A percentile compares a stretch with the other conserved stretches of the same genome.
These are phyloP conservation scores for Saccharum officinarum DNA, from an alignment of 176 grass and related monocot species.

Conservation along the genomic window DNA sequence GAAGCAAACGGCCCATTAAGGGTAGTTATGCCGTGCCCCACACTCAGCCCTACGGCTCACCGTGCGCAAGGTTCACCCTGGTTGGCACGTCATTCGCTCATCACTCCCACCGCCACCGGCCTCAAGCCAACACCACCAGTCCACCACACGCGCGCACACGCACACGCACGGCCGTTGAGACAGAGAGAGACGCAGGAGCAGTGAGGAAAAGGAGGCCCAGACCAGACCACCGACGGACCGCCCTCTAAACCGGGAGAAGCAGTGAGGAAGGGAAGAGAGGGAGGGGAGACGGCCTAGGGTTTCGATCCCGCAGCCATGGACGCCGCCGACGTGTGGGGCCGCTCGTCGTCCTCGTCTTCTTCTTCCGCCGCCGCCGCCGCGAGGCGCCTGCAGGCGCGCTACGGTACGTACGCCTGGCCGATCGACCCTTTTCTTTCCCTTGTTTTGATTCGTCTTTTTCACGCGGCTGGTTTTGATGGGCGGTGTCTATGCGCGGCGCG, in stretches of 20 bases:
- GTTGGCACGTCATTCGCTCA: not conserved
- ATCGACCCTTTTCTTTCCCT: not conserved
- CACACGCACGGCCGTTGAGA: not conserved
- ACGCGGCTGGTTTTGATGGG: not conserved
- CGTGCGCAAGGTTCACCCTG: not conserved
- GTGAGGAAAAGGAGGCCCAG: not conserved
- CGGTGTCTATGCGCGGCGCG: not conserved
- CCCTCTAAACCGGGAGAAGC: not conserved
- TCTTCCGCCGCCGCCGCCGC: slow-evolving; percentile 37
- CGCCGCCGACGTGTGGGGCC: slow-evolving; percentile 58
- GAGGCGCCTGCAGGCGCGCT: slow-evolving; percentile 76
- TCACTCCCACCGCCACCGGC: slow-evolving; percentile 4
- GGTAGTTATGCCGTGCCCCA: not conserved
- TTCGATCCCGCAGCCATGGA: slow-evolving; percentile 41
- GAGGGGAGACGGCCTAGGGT: slow-evolving; percentile 18
- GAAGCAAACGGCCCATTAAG: no score
- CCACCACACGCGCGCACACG: not conserved
- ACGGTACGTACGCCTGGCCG: slow-evolving; percentile 27
- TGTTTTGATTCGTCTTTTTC: not conserved
- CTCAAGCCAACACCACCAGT: not conserved
- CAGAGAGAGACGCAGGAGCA: not conserved
- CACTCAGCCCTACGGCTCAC: not conserved
- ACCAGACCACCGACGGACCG: not conserved
- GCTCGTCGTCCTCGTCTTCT: slow-evolving; percentile 50
- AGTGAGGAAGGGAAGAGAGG: not conserved